Conservation (phyloP, 2,329 filamentous ascomycete genomes). For the Ceratocystis cubensis region DNA sequence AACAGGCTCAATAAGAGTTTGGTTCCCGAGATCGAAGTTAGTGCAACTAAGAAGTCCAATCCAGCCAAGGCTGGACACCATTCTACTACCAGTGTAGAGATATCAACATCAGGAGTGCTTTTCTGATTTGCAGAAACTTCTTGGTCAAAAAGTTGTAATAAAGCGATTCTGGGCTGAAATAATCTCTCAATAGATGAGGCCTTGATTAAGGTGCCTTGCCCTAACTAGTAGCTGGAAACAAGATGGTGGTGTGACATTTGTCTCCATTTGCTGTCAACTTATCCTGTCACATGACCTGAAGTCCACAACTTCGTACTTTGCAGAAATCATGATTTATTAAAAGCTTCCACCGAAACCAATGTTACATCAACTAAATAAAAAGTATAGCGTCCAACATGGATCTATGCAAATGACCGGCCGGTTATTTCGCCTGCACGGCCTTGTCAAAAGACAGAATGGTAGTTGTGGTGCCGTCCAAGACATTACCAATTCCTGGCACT, state of each 20-base stretch:
- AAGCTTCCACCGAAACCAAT: neutral
- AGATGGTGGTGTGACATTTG: too few species aligned
- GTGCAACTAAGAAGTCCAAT: neutral
- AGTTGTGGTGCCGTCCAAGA: slow-evolving; percentile 30
- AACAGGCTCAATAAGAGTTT: too few species aligned
- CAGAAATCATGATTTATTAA: too few species aligned
- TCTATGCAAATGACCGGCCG: neutral
- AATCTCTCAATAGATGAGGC: neutral
- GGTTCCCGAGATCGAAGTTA: too few species aligned
- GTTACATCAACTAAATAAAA: neutral
- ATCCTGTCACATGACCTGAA: too few species aligned
- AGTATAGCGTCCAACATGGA: neutral
- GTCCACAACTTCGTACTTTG: too few species aligned
- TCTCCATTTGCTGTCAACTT: too few species aligned
- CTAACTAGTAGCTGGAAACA: too few species aligned
- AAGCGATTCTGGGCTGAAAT: neutral
- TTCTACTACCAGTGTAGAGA: neutral
- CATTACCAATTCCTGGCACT: slow-evolving; percentile 37
- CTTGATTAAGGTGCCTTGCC: neutral
- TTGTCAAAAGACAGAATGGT: slow-evolving; percentile 13
- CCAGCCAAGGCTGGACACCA: neutral
- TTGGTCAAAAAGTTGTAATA: neutral
- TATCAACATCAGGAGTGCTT: neutral
- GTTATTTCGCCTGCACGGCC: neutral
- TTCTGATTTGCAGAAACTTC: neutral